Evolutionary conservation across 225 moss, liverwort and hornwort genomes (phyloP).

Genomic region (Anthoceros angustus): DNA sequence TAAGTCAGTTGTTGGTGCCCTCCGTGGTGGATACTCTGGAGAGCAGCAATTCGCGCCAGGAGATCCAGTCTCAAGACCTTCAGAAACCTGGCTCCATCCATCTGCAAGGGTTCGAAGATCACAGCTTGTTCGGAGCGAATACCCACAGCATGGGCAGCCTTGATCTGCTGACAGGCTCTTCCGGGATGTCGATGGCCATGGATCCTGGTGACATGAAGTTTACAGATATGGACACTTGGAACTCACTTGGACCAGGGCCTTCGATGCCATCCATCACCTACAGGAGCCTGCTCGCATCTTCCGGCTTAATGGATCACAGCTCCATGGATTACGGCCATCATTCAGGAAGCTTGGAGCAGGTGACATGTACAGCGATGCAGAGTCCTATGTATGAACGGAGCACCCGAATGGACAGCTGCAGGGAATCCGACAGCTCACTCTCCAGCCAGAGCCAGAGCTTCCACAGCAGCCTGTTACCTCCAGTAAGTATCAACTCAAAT

Average conservation of each 20-base stretch:
- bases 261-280: neutral
- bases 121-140: neutral
- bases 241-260: neutral
- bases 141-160: constrained; percentile 1
- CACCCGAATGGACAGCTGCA: neutral
- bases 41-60: neutral
- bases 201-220: neutral
- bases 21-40: neutral
- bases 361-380: neutral
- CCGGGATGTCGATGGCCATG: neutral
- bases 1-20: neutral
- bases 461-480: neutral
- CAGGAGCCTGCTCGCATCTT: neutral
- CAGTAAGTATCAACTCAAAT: neutral
- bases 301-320: neutral
- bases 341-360: neutral
- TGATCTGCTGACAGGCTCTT: neutral
- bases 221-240: neutral
- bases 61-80: constrained; percentile 1
- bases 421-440: neutral
- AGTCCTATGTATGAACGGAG: neutral
- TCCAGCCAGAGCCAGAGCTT: constrained; percentile 1
- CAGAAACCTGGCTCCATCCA: neutral
- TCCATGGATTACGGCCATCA: neutral
- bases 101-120: neutral